These are phyloP conservation scores for Yamadazyma atmosphaerica DNA, from an alignment of 1,139 yeast genomes.

Conservation along the genomic window DNA sequence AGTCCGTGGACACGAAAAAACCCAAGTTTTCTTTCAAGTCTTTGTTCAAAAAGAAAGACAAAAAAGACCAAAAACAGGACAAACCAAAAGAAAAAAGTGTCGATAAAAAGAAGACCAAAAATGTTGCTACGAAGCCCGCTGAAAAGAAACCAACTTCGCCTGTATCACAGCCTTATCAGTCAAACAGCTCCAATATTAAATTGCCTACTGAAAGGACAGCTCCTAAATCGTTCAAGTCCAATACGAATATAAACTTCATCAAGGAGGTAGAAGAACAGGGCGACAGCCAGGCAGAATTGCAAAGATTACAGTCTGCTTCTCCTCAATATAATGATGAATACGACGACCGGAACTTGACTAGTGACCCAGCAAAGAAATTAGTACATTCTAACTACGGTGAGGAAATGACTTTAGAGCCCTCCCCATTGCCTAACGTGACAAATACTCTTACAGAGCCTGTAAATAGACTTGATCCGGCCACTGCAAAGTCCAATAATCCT, in stretches of 20 bases:
- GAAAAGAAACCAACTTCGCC: slow-evolving; percentile 6
- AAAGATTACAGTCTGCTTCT: slow-evolving; percentile 1
- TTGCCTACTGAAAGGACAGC: slow-evolving; percentile 11
- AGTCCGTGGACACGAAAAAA: slow-evolving; percentile 22
- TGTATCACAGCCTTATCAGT: slow-evolving; percentile 10
- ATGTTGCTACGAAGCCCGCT: neutral
- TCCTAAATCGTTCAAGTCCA: slow-evolving; percentile 15
- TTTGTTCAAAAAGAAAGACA: slow-evolving; percentile 29
- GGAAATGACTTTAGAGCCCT: slow-evolving; percentile 28
- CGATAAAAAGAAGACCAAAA: neutral
- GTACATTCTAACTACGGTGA: slow-evolving; percentile 25
- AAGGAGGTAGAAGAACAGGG: slow-evolving; percentile 32
- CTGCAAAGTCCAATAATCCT: slow-evolving; percentile 15
- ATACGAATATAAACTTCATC: slow-evolving; percentile 30
- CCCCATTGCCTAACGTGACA: slow-evolving; percentile 13
- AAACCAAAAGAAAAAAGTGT: slow-evolving; percentile 1
- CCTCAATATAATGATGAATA: slow-evolving; percentile 17
- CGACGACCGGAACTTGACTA: slow-evolving; percentile 21
- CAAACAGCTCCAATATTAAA: slow-evolving; percentile 10
- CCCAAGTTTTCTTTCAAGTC: slow-evolving; percentile 40
- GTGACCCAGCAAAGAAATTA: slow-evolving; percentile 30
- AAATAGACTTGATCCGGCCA: slow-evolving; percentile 1
- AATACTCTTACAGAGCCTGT: neutral
- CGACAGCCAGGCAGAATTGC: neutral
- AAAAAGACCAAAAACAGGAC: slow-evolving; percentile 4